A percentile compares a stretch with the other conserved stretches of the same genome.
These are phyloP conservation scores for Rhizophagus sp. DNA, from an alignment of 192 early-diverging fungal genomes.

Conservation along the genomic window DNA sequence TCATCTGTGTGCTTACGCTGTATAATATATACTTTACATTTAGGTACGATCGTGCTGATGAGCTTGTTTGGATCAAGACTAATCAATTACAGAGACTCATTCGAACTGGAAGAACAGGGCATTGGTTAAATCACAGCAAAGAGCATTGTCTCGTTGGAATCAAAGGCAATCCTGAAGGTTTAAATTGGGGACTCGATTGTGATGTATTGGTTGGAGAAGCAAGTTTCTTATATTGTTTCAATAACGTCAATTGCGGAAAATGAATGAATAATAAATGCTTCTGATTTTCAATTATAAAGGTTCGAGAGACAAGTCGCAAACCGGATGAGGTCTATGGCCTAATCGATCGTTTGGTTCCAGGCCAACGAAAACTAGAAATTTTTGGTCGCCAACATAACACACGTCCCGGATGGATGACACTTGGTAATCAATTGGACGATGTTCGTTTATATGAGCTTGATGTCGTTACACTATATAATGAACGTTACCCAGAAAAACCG, in stretches of 20 bases:
- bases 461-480: conserved; percentile 39
- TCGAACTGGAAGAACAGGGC: conserved; percentile 63
- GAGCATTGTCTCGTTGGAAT: conserved; percentile 65
- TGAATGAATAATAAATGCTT: background rate
- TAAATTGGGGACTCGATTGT: conserved; percentile 50
- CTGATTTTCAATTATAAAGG: conserved; percentile 14
- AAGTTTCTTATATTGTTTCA: background rate
- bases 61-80: conserved; percentile 66
- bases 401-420: conserved; percentile 61
- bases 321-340: conserved; percentile 64
- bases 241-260: background rate
- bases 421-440: conserved; percentile 65
- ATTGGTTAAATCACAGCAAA: conserved; percentile 69
- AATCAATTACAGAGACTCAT: conserved; percentile 65
- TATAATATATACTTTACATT: background rate
- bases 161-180: conserved; percentile 46
- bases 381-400: conserved; percentile 64
- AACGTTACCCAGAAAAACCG: conserved; percentile 34
- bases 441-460: conserved; percentile 52
- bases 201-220: conserved; percentile 62
- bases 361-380: conserved; percentile 58
- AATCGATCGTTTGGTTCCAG: conserved; percentile 59
- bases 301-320: conserved; percentile 60
- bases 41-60: conserved; percentile 58
- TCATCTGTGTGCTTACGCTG: background rate